Conservation (phyloP, 352 stramenopile genomes). For the Phytophthora cactorum region DNA sequence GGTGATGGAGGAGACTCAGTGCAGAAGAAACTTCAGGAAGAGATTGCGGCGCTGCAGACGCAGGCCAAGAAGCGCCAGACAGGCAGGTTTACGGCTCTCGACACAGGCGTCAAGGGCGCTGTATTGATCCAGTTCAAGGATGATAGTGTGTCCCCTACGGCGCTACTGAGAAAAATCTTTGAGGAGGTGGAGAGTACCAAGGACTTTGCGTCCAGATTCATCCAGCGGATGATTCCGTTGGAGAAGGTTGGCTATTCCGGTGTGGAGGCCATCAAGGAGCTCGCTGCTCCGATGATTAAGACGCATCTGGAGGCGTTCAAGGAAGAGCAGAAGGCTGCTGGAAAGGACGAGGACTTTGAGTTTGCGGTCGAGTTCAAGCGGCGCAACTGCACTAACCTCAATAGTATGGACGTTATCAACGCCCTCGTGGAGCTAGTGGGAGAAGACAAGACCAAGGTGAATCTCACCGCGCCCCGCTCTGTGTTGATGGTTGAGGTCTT, state of each 20-base stretch:
- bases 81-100: constrained; percentile 70
- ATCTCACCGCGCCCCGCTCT: constrained; percentile 63
- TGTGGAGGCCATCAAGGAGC: constrained; percentile 62
- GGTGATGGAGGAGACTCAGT: constrained; percentile 46
- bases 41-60: constrained; percentile 66
- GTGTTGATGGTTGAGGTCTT: constrained; percentile 82
- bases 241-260: constrained; percentile 73
- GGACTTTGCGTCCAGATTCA: constrained; percentile 78
- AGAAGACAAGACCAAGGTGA: constrained; percentile 70
- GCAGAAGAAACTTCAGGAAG: constrained; percentile 71
- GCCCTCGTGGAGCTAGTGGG: constrained; percentile 62
- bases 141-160: constrained; percentile 48
- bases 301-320: constrained; percentile 43
- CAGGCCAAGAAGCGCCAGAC: constrained; percentile 67
- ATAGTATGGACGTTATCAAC: constrained; percentile 79
- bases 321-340: constrained; percentile 31
- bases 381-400: constrained; percentile 77
- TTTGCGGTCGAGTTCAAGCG: constrained; percentile 80
- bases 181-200: constrained; percentile 64
- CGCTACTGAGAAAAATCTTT: constrained; percentile 66
- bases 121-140: constrained; percentile 75
- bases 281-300: constrained; percentile 63
- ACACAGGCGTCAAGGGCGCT: constrained; percentile 78
- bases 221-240: constrained; percentile 77
- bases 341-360: constrained; percentile 37